Evolutionary conservation across 2,329 filamentous ascomycete genomes (phyloP), one percentile per base, ranked within the genome.

Genomic region (Cytospora schulzeri): DNA sequence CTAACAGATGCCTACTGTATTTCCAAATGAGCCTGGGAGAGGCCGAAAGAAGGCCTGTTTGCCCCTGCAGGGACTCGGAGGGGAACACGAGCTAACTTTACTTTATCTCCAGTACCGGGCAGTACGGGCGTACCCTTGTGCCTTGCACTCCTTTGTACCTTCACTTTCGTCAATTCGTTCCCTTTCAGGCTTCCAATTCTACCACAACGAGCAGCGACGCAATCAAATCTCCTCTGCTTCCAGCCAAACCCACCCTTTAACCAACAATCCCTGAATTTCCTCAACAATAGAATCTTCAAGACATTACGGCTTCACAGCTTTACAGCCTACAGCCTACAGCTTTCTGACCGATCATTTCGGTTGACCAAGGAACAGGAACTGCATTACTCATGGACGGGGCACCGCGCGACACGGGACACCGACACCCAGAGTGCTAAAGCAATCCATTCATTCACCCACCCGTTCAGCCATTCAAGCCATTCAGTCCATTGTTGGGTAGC

Each of bases 301-400:
- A 15, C 11, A 35, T 12, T 15, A 35, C 51, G 26, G 50, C 33
- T 41, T 26, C 45, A 57, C 51, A 14, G 52, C 48, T 52, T n/a
- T n/a, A n/a, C n/a, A n/a, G n/a, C n/a, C n/a, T n/a, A n/a, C n/a
- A n/a, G n/a, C n/a, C n/a, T n/a, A n/a, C n/a, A n/a, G n/a, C n/a
- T n/a, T n/a, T 48, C 61, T 38, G 61, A 33, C 55, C 54, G 48
- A 54, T 45, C 54, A 45, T 57, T 54, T 52, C 53, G 48, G 61
- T 58, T 38, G 61, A 53, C 26, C 52, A 51, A 53, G 51, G 55
- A 58, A 63, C 61, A 24, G 56, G 58, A 38, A 52, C 41, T 48
- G 60, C 52, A 56, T 56, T 56, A 62, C 60, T 62, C 52, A 62
- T 62, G 60, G 59, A 56, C 53, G 52, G 60, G 60, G 59, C 19